A percentile compares a stretch with the other conserved stretches of the same genome.
Evolutionary conservation across 768 basidiomycete species (phyloP).

Genomic region (Lactarius indigo): DNA sequence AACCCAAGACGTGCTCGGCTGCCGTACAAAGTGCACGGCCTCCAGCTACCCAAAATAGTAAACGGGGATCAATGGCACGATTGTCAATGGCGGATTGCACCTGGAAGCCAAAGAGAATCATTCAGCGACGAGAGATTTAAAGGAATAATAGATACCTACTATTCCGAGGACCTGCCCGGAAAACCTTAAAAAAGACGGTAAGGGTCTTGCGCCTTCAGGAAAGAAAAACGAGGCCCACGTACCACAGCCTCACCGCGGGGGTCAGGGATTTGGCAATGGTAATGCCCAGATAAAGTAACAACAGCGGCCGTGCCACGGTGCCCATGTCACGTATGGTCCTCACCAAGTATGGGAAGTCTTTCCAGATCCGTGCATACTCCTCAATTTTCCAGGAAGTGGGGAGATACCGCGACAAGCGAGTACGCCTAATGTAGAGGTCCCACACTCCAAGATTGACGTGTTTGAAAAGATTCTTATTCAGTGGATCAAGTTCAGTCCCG

Average conservation of each 20-base stretch:
- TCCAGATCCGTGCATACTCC: not conserved
- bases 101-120: not conserved
- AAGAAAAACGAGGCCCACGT: not conserved
- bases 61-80: constrained; percentile 15
- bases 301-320: constrained; percentile 3
- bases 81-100: constrained; percentile 20
- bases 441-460: not conserved
- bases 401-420: not conserved
- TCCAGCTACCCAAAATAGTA: constrained; percentile 30
- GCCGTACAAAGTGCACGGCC: constrained; percentile 56
- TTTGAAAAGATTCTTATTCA: not conserved
- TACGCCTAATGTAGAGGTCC: not conserved
- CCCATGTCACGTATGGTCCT: constrained; percentile 41
- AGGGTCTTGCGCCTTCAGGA: not conserved
- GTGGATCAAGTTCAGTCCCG: not conserved
- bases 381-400: not conserved
- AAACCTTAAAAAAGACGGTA: constrained; percentile 3
- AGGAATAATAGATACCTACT: constrained; percentile 24
- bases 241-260: constrained; percentile 17
- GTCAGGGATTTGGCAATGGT: not conserved
- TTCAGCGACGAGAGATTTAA: not conserved
- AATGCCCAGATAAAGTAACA: constrained; percentile 11
- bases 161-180: constrained; percentile 17
- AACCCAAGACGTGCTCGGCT: constrained; percentile 43
- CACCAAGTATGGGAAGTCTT: constrained; percentile 32